Percentiles rank a stretch among this genome's conserved stretches.
Conservation (phyloP, 2,329 filamentous ascomycete genomes). For the Fonsecaea pedrosoi region DNA sequence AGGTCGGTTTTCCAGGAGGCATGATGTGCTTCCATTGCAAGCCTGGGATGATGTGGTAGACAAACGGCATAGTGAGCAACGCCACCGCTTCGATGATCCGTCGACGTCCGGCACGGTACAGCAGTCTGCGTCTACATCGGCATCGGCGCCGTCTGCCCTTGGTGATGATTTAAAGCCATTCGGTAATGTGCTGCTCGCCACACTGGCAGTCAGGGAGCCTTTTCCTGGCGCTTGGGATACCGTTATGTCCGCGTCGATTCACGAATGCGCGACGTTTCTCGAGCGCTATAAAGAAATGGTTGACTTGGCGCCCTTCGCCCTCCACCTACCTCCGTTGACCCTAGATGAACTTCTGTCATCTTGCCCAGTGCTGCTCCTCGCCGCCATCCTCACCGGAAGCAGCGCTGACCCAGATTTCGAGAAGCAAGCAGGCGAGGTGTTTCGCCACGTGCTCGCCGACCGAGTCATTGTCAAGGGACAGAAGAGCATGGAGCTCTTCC, state of each 20-base stretch:
- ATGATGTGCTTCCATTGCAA: not conserved
- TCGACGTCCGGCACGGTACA: not conserved
- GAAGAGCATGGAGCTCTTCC: conserved; percentile 62
- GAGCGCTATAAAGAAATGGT: conserved; percentile 19
- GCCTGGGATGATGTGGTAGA: not conserved
- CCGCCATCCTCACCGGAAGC: conserved; percentile 25
- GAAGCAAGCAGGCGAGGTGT: conserved; percentile 22
- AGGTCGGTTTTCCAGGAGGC: not conserved
- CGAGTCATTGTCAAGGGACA: conserved; percentile 65
- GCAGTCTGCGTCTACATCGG: not conserved
- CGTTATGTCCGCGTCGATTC: conserved; percentile 3
- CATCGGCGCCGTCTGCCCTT: not conserved
- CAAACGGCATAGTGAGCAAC: not conserved
- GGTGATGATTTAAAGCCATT: not conserved
- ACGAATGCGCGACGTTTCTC: conserved; percentile 11
- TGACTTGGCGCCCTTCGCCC: conserved; percentile 21
- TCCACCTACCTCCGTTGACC: not conserved
- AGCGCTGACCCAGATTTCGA: conserved; percentile 20
- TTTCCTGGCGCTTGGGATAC: conserved; percentile 10
- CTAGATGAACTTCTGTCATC: not conserved
- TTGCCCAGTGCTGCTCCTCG: conserved; percentile 21
- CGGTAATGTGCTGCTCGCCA: conserved; percentile 14
- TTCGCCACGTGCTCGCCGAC: conserved; percentile 29
- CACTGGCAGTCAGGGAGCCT: conserved; percentile 4
- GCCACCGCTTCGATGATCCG: not conserved